Base-by-base conservation (phyloP, 495 filamentous ascomycete species). In the Aspergillus baeticus region DNA sequence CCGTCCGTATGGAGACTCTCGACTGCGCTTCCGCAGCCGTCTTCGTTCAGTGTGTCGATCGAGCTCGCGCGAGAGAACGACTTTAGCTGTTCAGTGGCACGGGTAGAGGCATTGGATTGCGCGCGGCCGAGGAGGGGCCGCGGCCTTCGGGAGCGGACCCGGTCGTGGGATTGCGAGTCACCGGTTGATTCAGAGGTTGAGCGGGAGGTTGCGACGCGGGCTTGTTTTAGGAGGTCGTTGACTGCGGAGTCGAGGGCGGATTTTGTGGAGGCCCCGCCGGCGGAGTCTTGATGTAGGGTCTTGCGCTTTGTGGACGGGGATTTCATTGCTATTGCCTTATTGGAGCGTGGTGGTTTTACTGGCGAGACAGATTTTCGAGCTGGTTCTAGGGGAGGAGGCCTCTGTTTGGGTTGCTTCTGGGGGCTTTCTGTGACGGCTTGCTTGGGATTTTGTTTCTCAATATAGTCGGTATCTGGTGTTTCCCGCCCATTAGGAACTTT, bases 11-110 rank as follows among this genome's bases (percentile, higher is more conserved):
- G 58, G 20, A 62, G 60, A 26, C 69, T 72, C 42, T 78, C 77
- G 10, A 79, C 48, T 13, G 73, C 70, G 41, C 70, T 76, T 21
- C 78, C 79, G 29, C 75, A 63, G 14, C 79, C 79, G 46, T 82
- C 79, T 29, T 79, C 79, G 57, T 82, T 81, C n/a, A 81, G 63
- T 10, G 78, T 81, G 49, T 81, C 79, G 53, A 81, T 75, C 31
- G 77, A 81, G 66, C 78, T 81, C 38, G 78, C 79, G 38, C 77
- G 78, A 22, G 76, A 79, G 48, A 64, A 58, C 2, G 22, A 43
- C 10, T 52, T 58, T 23, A 51, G 55, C 5, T 70, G 42, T 14
- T 54, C 20, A 3, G 47, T 47, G 31, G 58, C 59, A 57, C 64
- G 66, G 23, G 51, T 47, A 22, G 74, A 74, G 21, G 74, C 55